phyloP scores from a whole-genome alignment of 1,139 yeast genomes.

The Meyerozyma carpophila region DNA sequence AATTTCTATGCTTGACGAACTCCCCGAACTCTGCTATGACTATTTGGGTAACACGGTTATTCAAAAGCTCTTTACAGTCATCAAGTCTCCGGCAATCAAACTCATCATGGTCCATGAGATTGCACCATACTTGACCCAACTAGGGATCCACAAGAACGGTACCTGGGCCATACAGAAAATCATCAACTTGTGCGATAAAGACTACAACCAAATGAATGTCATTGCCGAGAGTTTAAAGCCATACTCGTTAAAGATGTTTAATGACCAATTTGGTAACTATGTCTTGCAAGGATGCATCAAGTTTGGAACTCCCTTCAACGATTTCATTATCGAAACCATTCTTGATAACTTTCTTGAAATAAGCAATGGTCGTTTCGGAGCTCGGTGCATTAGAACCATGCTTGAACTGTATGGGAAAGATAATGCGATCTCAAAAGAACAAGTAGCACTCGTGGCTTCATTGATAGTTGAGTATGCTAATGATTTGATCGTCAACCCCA shows the following conservation, averaged over 20 bases:
- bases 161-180: slow-evolving; percentile 99
- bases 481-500: slow-evolving; percentile 74
- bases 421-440: slow-evolving; percentile 50
- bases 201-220: slow-evolving; percentile 59
- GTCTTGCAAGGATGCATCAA: slow-evolving; percentile 91
- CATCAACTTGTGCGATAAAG: slow-evolving; percentile 65
- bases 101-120: slow-evolving; percentile 78
- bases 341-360: slow-evolving; percentile 75
- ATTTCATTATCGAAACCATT: slow-evolving; percentile 83
- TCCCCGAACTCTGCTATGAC: slow-evolving; percentile 89
- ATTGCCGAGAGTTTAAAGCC: slow-evolving; percentile 74
- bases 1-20: slow-evolving; percentile 78
- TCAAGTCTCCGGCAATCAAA: slow-evolving; percentile 63
- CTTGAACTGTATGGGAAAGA: slow-evolving; percentile 60
- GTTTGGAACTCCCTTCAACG: slow-evolving; percentile 84
- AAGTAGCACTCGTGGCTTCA: slow-evolving; percentile 70
- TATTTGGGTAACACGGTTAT: slow-evolving; percentile 94
- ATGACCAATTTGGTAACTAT: slow-evolving; percentile 96
- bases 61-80: slow-evolving; percentile 76
- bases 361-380: slow-evolving; percentile 88
- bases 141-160: slow-evolving; percentile 95
- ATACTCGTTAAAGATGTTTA: slow-evolving; percentile 77
- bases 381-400: slow-evolving; percentile 91
- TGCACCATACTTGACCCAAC: slow-evolving; percentile 77
- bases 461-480: slow-evolving; percentile 76